Base-by-base conservation (phyloP, 768 basidiomycete genomes). In the Hirschioporus abietinus region DNA sequence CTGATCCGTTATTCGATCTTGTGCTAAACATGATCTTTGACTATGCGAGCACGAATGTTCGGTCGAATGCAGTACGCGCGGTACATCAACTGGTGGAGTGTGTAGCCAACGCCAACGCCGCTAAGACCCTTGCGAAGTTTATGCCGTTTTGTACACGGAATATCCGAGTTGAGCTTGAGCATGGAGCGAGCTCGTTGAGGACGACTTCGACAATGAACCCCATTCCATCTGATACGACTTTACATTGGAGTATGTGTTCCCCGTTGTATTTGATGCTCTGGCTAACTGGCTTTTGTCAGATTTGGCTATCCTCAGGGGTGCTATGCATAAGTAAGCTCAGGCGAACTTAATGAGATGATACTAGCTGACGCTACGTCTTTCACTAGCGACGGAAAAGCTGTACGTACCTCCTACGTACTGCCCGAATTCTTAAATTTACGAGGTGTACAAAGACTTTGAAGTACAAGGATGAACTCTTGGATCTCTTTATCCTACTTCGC, bases 71-170 rank as follows among this genome's bases (percentile, higher is more conserved):
- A 25, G 91, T 95, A 58, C 86, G 92, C 65, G 92, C 90, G 1
- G 90, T 95, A 27, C 92, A 94, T 71, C 89, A 93, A 70, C 81
- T 97, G 4, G 90, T 95, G 35, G 88, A 91, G 76, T 92, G 91
- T 72, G 84, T 96, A 25, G 90, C 93, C 4, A 91, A 93, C 66
- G 91, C 91, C 23, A 78, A 93, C 71, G 87, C 93, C 4, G 78
- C 74, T 63, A 93, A 93, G 77, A 91, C 91, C 0, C 78, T 95
- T 61, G 87, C 83, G 23, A 90, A 87, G 70, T 93, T 96, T 76
- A 82, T 93, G 68, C 86, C 88, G 0, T 85, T 92, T 58, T 93
- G 92, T 74, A 78, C 82, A 30, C 76, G 78, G 18, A 91, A 88
- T 67, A 95, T 96, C 70, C 78, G 82, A 10, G 78, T 78, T 1